Percentiles rank a stretch among this genome's conserved stretches.
phyloP scores from a whole-genome alignment of 768 basidiomycete genomes.

The Macrolepiota fuliginosa region DNA sequence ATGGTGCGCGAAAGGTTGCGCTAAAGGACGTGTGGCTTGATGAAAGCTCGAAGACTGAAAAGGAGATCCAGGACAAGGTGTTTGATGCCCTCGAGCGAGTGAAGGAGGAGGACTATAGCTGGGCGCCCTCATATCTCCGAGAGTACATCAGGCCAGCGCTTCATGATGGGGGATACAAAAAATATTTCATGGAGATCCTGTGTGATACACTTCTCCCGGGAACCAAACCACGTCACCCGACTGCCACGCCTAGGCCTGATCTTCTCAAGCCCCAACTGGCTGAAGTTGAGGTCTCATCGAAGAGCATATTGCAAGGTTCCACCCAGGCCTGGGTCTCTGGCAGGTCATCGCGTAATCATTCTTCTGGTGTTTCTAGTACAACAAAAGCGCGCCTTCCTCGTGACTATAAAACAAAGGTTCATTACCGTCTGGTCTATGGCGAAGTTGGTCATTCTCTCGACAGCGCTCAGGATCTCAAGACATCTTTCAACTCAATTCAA shows the following conservation, averaged over 20 bases:
- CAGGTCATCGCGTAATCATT: background rate
- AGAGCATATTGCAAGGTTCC: too few relatives aligned
- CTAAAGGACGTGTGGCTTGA: conserved; percentile 22
- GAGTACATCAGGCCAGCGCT: background rate
- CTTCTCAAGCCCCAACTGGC: background rate
- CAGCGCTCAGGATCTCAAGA: conserved; percentile 25
- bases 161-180: background rate
- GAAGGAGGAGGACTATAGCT: background rate
- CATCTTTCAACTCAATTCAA: background rate
- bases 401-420: background rate
- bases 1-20: conserved; percentile 3
- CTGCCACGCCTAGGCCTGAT: background rate
- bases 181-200: background rate
- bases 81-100: background rate
- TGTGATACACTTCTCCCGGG: background rate
- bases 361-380: background rate
- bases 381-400: background rate
- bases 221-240: background rate
- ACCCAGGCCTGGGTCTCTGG: background rate
- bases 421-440: background rate
- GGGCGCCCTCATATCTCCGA: background rate
- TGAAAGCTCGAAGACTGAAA: conserved; percentile 6
- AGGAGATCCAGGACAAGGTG: conserved; percentile 15
- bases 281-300: background rate
- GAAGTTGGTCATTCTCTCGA: conserved; percentile 12